These are phyloP conservation scores for Colletotrichum sp. DNA, from an alignment of 2,329 filamentous ascomycete genomes.

Conservation along the genomic window DNA sequence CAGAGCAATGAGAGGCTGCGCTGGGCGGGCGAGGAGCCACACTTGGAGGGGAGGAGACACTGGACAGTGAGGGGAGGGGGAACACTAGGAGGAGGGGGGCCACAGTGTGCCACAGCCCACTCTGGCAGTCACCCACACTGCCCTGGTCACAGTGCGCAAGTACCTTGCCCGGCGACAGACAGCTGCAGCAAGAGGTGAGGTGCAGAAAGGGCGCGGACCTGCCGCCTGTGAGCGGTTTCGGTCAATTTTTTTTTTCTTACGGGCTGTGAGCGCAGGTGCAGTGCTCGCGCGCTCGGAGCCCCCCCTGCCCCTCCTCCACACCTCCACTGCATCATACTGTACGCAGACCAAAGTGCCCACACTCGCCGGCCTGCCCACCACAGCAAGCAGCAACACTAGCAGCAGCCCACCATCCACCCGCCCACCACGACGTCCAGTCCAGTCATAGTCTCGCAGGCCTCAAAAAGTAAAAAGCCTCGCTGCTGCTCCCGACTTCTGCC, in stretches of 20 bases:
- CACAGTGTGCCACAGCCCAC: background rate
- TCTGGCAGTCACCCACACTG: background rate
- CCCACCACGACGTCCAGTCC: background rate
- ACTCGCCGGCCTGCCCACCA: background rate
- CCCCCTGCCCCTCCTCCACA: slow-evolving; percentile 24
- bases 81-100: background rate
- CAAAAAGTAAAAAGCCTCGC: slow-evolving; percentile 23
- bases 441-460: slow-evolving; percentile 18
- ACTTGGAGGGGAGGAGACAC: background rate
- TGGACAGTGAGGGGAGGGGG: background rate
- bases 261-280: background rate
- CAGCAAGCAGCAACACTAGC: background rate
- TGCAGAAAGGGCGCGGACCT: background rate
- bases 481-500: background rate
- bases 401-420: background rate
- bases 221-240: slow-evolving; percentile 2
- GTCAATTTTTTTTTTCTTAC: background rate
- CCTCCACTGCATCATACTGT: slow-evolving; percentile 21
- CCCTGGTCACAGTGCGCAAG: background rate
- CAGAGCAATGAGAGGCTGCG: background rate
- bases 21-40: background rate
- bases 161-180: background rate
- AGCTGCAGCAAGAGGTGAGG: background rate
- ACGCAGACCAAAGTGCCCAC: background rate
- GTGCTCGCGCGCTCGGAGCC: background rate